Evolutionary conservation across 2,329 filamentous ascomycete genomes (phyloP).

Genomic region (Nigrospora sphaerica): DNA sequence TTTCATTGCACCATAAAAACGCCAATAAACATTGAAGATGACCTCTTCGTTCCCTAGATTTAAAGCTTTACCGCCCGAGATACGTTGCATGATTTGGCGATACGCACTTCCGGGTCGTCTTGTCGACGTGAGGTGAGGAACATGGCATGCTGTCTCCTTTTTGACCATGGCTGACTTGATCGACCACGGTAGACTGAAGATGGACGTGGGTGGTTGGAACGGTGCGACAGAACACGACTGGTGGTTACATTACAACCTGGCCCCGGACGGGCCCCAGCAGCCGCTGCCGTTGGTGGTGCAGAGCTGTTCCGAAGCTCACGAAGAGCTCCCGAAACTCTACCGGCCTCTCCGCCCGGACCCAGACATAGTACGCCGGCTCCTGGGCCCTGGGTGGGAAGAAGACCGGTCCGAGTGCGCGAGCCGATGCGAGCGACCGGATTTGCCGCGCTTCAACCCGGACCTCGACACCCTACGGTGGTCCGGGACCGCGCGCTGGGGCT

Average conservation of each 20-base stretch:
- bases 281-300: neutral
- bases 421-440: neutral
- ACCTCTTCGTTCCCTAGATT: slow-evolving; percentile 1
- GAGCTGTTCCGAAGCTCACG: neutral
- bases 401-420: neutral
- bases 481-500: slow-evolving; percentile 8
- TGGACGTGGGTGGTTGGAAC: slow-evolving; percentile 1
- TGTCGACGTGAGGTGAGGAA: neutral
- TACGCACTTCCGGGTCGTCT: neutral
- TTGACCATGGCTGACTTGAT: too few relatives aligned
- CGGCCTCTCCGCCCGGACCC: neutral
- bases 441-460: slow-evolving; percentile 7
- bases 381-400: neutral
- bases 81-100: slow-evolving; percentile 2
- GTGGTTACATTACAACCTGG: slow-evolving; percentile 4
- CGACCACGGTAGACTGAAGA: neutral
- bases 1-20: neutral
- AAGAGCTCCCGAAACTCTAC: neutral
- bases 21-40: neutral
- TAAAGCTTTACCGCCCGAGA: neutral
- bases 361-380: neutral
- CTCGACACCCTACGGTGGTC: slow-evolving; percentile 10
- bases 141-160: too few relatives aligned
- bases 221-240: slow-evolving; percentile 1
- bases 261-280: neutral